Percentiles rank a stretch among this genome's conserved stretches.
Evolutionary conservation across 768 basidiomycete species (phyloP).

Genomic region (Paxillus involutus): DNA sequence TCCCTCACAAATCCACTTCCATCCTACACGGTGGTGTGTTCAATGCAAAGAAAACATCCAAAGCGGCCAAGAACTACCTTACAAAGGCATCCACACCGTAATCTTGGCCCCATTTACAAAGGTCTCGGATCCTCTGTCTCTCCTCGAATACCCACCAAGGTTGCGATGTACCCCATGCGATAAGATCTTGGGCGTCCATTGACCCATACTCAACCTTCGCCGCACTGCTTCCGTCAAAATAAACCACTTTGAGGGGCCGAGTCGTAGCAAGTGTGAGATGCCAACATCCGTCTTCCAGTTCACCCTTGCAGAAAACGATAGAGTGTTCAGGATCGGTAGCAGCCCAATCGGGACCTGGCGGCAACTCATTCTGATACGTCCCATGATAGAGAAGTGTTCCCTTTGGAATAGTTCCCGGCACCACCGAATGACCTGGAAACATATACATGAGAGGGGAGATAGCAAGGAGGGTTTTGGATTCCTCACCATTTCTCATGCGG

Average conservation of each 20-base stretch:
- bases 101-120: slow-evolving; percentile 35
- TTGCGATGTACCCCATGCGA: slow-evolving; percentile 27
- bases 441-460: not conserved
- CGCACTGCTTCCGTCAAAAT: slow-evolving; percentile 32
- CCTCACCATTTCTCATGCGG: slow-evolving; percentile 41
- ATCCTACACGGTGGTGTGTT: slow-evolving; percentile 34
- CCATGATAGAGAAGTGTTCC: slow-evolving; percentile 36
- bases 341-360: slow-evolving; percentile 29
- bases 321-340: slow-evolving; percentile 35
- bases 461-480: not conserved
- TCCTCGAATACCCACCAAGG: slow-evolving; percentile 23
- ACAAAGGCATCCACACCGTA: slow-evolving; percentile 37
- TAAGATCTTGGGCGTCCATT: slow-evolving; percentile 37
- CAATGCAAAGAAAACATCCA: not conserved
- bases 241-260: slow-evolving; percentile 30
- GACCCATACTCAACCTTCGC: slow-evolving; percentile 29
- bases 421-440: slow-evolving; percentile 10
- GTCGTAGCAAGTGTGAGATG: slow-evolving; percentile 28
- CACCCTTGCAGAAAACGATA: slow-evolving; percentile 35
- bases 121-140: slow-evolving; percentile 19
- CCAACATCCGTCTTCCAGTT: slow-evolving; percentile 21
- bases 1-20: slow-evolving; percentile 52
- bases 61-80: slow-evolving; percentile 24
- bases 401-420: slow-evolving; percentile 31
- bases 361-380: slow-evolving; percentile 14